Base-by-base conservation (phyloP, 345 rosid species). In the Ceriops tagal region DNA sequence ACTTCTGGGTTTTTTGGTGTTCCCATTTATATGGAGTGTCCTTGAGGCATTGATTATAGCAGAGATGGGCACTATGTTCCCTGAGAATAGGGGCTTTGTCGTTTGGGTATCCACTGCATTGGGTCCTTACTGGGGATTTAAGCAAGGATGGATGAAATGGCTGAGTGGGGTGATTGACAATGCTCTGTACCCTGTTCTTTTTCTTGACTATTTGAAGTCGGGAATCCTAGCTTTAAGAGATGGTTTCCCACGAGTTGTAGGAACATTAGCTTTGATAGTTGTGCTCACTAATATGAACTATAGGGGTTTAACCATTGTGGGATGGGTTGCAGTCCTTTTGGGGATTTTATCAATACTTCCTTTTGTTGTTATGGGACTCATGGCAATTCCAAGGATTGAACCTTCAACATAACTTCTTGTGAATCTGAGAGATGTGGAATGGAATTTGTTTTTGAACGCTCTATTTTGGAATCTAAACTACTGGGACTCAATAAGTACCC, bases 91-190 rank as follows among this genome's bases (percentile, higher is more conserved):
- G 16, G 96, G 96, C 30, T 89, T 87, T 52, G 96, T 89, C 9
- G 91, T 86, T 20, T 89, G 96, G 96, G 96, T 89, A 35, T 83
- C 91, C 0, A 53, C 92, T 13, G 88, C 92, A 9, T 68, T 86
- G 65, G 92, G 96, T 31, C 89, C 89, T 2, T 86, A 77, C 37
- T 89, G 90, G 90, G 96, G 96, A n/a, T 89, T 87, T 70, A 92
- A 89, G 76, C 92, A 89, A 79, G 96, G 92, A 28, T 89, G 92
- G 96, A 83, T 89, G 87, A 89, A 89, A 73, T 87, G 96, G 92
- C 79, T 89, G 18, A 89, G 96, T 71, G 92, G 92, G 30, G 96
- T 89, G 59, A 87, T 89, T 15, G 96, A 87, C 62, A 87, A 87
- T 34, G 92, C 92, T 16, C 75, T 85, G 58, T 89, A 89, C 70